Percentiles rank a stretch among this genome's conserved stretches.
Evolutionary conservation across 495 filamentous ascomycete species (phyloP).

Genomic region (Geoglossum glabrum): DNA sequence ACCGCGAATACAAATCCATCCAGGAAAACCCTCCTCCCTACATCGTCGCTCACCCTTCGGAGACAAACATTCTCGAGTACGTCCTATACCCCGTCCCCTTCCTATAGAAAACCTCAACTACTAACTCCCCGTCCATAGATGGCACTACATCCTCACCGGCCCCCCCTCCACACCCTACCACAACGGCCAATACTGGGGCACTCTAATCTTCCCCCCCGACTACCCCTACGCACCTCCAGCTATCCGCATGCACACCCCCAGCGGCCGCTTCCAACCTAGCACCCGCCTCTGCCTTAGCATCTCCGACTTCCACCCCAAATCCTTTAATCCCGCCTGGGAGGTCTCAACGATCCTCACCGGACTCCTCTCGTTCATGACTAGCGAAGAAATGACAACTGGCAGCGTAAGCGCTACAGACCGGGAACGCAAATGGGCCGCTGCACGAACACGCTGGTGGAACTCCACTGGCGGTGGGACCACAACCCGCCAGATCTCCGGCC

Average conservation of each 20-base stretch:
- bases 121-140: slow-evolving; percentile 30
- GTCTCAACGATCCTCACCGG: slow-evolving; percentile 92
- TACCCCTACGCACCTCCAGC: slow-evolving; percentile 95
- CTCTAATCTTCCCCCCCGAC: slow-evolving; percentile 81
- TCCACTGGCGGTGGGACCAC: slow-evolving; percentile 81
- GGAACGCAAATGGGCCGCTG: slow-evolving; percentile 62
- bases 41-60: slow-evolving; percentile 85
- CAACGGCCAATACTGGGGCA: slow-evolving; percentile 95
- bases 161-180: slow-evolving; percentile 90
- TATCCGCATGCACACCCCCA: slow-evolving; percentile 97
- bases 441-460: slow-evolving; percentile 87
- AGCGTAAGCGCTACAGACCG: slow-evolving; percentile 58
- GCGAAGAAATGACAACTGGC: slow-evolving; percentile 96
- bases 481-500: slow-evolving; percentile 21
- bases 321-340: slow-evolving; percentile 98
- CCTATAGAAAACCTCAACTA: neutral
- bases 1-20: slow-evolving; percentile 85
- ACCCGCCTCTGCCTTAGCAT: slow-evolving; percentile 88
- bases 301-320: slow-evolving; percentile 89
- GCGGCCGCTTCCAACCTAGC: slow-evolving; percentile 81
- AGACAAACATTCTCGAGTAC: slow-evolving; percentile 84
- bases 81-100: slow-evolving; percentile 10
- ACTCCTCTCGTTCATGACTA: slow-evolving; percentile 90
- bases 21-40: slow-evolving; percentile 81
- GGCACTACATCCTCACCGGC: slow-evolving; percentile 96